Percentiles rank a stretch among this genome's conserved stretches.
Conservation (phyloP, 208 protist genomes). For the Leishmania amazonensis region DNA sequence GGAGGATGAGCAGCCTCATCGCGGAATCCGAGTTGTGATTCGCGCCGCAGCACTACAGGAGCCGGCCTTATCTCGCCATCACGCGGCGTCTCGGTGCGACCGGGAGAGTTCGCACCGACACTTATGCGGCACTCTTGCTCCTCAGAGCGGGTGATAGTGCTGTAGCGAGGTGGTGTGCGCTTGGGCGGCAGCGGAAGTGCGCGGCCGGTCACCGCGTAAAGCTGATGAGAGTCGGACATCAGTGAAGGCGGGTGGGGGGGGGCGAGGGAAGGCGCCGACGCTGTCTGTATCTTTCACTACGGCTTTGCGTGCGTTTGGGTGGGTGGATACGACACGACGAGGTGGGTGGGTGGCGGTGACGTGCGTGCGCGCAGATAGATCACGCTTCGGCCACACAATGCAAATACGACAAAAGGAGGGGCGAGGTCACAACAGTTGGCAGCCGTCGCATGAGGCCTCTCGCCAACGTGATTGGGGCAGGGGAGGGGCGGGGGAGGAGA, state of each 20-base stretch:
- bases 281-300: neutral
- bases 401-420: neutral
- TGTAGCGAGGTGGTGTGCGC: slow-evolving; percentile 48
- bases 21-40: slow-evolving; percentile 32
- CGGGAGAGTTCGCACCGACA: slow-evolving; percentile 8
- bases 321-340: neutral
- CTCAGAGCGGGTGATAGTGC: slow-evolving; percentile 52
- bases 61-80: slow-evolving; percentile 18
- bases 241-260: neutral
- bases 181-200: slow-evolving; percentile 63
- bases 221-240: slow-evolving; percentile 52
- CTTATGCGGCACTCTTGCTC: slow-evolving; percentile 25
- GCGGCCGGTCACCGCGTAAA: slow-evolving; percentile 50
- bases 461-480: neutral
- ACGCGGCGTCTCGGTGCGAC: slow-evolving; percentile 13
- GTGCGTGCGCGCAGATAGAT: neutral
- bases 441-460: neutral
- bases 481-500: neutral
- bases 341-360: neutral
- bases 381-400: neutral
- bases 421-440: neutral
- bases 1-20: neutral
- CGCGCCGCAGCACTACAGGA: slow-evolving; percentile 8
- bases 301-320: neutral
- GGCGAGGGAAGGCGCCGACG: neutral